These are phyloP conservation scores for Brassica juncea DNA, from an alignment of 345 rosid genomes.

Conservation along the genomic window DNA sequence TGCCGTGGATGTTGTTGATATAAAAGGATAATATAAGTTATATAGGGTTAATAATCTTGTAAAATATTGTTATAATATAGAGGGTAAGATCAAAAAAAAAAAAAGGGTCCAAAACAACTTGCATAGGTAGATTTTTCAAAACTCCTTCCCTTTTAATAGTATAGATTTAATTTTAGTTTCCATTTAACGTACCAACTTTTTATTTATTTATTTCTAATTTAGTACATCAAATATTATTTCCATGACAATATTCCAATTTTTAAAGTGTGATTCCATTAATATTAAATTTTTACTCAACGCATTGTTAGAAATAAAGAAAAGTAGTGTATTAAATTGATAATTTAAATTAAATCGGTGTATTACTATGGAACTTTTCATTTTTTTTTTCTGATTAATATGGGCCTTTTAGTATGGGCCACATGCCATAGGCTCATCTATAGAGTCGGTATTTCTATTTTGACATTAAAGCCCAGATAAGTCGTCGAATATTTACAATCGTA, in stretches of 20 bases:
- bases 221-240: neutral
- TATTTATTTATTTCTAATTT: no score
- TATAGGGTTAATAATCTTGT: no score
- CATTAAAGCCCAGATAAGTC: conserved; percentile 12
- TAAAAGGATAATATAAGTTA: neutral
- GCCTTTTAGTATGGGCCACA: neutral
- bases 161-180: no score
- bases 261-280: neutral
- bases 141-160: no score
- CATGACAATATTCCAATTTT: neutral
- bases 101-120: no score
- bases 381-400: neutral
- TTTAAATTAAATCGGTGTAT: no score
- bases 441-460: neutral
- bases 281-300: neutral
- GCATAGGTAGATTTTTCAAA: no score
- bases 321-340: neutral
- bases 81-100: no score
- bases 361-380: neutral
- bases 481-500: conserved; percentile 14
- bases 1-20: no score
- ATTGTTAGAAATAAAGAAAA: neutral
- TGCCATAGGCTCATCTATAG: conserved; percentile 6
- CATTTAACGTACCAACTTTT: no score
- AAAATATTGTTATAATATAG: no score